These are phyloP conservation scores for Tuber indicum DNA, from an alignment of 495 filamentous ascomycete genomes.

Conservation along the genomic window DNA sequence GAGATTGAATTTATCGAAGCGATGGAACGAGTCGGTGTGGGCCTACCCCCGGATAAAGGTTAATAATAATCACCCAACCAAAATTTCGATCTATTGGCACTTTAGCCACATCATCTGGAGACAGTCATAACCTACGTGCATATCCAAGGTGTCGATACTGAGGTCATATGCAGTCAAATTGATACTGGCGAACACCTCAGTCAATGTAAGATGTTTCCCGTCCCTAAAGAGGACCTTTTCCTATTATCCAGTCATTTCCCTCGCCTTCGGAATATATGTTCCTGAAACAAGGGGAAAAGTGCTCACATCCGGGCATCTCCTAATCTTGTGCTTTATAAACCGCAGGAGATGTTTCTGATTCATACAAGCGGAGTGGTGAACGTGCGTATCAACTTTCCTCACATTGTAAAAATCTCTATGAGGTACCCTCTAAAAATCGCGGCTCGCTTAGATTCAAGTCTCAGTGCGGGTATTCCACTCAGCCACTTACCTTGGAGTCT, in stretches of 20 bases:
- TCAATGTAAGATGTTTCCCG: slow-evolving; percentile 81
- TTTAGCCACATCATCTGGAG: neutral
- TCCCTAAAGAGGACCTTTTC: slow-evolving; percentile 91
- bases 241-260: slow-evolving; percentile 24
- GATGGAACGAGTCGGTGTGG: slow-evolving; percentile 95
- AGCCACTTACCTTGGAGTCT: slow-evolving; percentile 64
- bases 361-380: slow-evolving; percentile 99
- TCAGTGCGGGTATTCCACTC: neutral
- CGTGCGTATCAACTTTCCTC: slow-evolving; percentile 96
- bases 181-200: slow-evolving; percentile 94
- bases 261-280: neutral
- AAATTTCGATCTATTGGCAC: slow-evolving; percentile 3
- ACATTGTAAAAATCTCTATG: slow-evolving; percentile 99
- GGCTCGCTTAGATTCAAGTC: neutral
- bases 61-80: slow-evolving; percentile 11
- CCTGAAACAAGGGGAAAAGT: slow-evolving; percentile 4
- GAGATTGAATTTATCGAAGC: slow-evolving; percentile 98
- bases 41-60: slow-evolving; percentile 51
- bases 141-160: slow-evolving; percentile 96
- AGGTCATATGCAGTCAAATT: slow-evolving; percentile 94
- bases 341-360: slow-evolving; percentile 97
- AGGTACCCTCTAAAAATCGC: slow-evolving; percentile 58
- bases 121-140: slow-evolving; percentile 63
- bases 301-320: slow-evolving; percentile 70
- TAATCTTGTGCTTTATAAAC: slow-evolving; percentile 99